Percentiles rank a stretch among this genome's conserved stretches.
These are phyloP conservation scores for Fulvia fulva DNA, from an alignment of 2,329 filamentous ascomycete species.

Conservation along the genomic window DNA sequence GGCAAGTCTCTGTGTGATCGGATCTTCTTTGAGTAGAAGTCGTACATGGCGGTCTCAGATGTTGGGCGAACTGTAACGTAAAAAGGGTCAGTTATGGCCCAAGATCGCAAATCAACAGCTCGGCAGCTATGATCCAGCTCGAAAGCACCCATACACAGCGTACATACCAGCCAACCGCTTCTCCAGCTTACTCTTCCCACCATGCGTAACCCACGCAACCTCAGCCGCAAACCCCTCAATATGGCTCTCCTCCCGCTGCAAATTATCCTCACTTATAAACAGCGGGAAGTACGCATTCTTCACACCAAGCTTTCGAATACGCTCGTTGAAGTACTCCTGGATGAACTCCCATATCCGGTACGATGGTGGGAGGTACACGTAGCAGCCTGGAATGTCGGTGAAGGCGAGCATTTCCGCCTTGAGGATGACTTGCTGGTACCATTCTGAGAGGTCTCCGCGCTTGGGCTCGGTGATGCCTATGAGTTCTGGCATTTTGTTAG, in stretches of 20 bases:
- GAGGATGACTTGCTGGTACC: conserved; percentile 96
- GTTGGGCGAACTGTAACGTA: conserved; percentile 58
- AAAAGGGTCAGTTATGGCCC: not conserved
- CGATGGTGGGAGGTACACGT: conserved; percentile 74
- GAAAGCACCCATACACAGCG: not conserved
- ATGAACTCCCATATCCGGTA: conserved; percentile 67
- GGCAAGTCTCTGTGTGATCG: conserved; percentile 93
- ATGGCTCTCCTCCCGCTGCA: conserved; percentile 86
- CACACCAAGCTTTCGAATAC: conserved; percentile 87
- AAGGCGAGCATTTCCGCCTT: conserved; percentile 98
- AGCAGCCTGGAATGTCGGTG: conserved; percentile 97
- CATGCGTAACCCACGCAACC: conserved; percentile 83
- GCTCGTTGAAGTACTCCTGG: conserved; percentile 54
- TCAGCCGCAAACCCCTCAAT: conserved; percentile 98
- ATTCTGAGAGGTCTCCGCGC: conserved; percentile 80
- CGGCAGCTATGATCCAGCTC: not conserved
- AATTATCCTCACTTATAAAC: conserved; percentile 86
- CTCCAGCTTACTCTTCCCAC: conserved; percentile 89
- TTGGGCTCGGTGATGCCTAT: conserved; percentile 88
- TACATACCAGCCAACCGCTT: conserved; percentile 56
- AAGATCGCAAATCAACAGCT: not conserved
- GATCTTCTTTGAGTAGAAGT: conserved; percentile 96
- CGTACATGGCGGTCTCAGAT: conserved; percentile 83
- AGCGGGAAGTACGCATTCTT: conserved; percentile 96
- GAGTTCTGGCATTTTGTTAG: conserved; percentile 42